A percentile compares a stretch with the other conserved stretches of the same genome.
These are phyloP conservation scores for Tylopilus sp. DNA, from an alignment of 768 basidiomycete species.

Conservation along the genomic window DNA sequence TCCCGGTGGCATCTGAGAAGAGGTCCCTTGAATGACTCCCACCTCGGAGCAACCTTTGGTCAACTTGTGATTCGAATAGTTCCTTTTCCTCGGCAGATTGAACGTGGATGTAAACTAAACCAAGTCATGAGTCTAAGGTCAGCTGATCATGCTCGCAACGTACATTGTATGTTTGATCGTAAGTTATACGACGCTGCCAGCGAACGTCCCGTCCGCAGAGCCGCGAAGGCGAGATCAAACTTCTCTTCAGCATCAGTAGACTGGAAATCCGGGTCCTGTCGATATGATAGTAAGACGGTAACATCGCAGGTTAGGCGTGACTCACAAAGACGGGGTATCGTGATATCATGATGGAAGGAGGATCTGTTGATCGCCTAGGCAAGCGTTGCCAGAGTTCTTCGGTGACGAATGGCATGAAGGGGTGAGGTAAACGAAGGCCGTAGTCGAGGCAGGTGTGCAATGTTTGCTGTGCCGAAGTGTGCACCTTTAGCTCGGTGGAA, in stretches of 20 bases:
- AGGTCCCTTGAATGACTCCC: constrained; percentile 56
- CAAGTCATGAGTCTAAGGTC: not conserved
- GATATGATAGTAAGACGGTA: not conserved
- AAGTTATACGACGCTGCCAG: constrained; percentile 79
- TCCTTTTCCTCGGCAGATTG: constrained; percentile 58
- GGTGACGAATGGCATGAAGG: constrained; percentile 99
- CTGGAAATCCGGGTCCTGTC: constrained; percentile 57
- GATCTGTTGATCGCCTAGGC: constrained; percentile 78
- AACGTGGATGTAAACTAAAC: constrained; percentile 66
- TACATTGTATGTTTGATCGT: constrained; percentile 60
- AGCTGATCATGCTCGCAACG: not conserved
- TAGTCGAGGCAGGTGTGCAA: constrained; percentile 92
- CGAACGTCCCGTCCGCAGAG: constrained; percentile 54
- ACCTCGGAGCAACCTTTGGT: constrained; percentile 86
- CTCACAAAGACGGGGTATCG: constrained; percentile 78
- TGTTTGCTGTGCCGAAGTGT: constrained; percentile 89
- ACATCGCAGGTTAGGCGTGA: constrained; percentile 3
- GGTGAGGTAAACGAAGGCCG: constrained; percentile 87
- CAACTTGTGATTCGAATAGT: constrained; percentile 73
- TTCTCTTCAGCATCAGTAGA: constrained; percentile 74
- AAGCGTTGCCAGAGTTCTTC: constrained; percentile 98
- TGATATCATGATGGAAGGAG: constrained; percentile 86
- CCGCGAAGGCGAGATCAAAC: constrained; percentile 83
- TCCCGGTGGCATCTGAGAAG: constrained; percentile 66
- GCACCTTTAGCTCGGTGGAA: constrained; percentile 54